Evolutionary conservation across 2,329 filamentous ascomycete species (phyloP).

Genomic region (Alternaria rosae): DNA sequence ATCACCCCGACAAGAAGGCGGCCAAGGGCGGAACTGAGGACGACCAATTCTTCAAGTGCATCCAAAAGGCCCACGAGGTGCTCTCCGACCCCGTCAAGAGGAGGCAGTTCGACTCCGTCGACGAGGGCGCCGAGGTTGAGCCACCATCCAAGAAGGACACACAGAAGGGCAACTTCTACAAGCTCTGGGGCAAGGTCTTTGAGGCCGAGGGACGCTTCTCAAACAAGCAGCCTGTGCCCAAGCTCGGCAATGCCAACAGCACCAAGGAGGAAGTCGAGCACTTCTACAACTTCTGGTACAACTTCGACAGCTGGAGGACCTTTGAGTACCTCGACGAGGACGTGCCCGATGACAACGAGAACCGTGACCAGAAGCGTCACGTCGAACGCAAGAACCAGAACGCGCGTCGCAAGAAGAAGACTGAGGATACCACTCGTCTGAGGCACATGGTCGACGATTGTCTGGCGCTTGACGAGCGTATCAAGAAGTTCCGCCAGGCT

Average conservation of each 20-base stretch:
- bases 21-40: constrained; percentile 86
- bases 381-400: constrained; percentile 98
- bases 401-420: constrained; percentile 99
- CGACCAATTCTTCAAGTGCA: constrained; percentile 99
- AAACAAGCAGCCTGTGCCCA: constrained; percentile 85
- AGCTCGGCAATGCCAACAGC: constrained; percentile 83
- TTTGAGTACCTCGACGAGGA: constrained; percentile 99
- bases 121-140: constrained; percentile 90
- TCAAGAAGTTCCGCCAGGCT: constrained; percentile 95
- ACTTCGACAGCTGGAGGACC: constrained; percentile 96
- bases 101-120: constrained; percentile 95
- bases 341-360: constrained; percentile 98
- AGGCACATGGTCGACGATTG: constrained; percentile 89
- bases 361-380: constrained; percentile 98
- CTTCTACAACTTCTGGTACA: constrained; percentile 99
- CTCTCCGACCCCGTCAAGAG: constrained; percentile 91
- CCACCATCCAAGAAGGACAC: constrained; percentile 91
- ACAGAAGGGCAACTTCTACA: constrained; percentile 90
- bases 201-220: constrained; percentile 93
- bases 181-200: constrained; percentile 90
- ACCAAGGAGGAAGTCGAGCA: constrained; percentile 87
- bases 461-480: constrained; percentile 86
- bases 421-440: constrained; percentile 90
- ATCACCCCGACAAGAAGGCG: constrained; percentile 99
- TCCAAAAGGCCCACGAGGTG: constrained; percentile 96